These are phyloP conservation scores for Harrya chromipes DNA, from an alignment of 768 basidiomycete species.

Conservation along the genomic window DNA sequence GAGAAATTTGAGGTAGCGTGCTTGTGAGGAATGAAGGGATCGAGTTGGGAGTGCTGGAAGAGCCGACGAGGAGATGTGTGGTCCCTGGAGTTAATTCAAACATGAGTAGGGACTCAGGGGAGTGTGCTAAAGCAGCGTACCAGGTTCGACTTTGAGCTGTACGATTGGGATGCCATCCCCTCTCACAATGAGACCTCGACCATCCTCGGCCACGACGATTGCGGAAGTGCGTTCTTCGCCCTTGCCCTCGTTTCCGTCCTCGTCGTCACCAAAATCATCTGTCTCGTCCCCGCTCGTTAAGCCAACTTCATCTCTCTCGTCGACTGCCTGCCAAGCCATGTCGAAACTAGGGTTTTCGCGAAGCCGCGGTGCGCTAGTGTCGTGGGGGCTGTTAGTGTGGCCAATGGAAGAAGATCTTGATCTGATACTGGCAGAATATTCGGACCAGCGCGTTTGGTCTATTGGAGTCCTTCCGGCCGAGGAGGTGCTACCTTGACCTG, in stretches of 20 bases:
- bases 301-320: conserved; percentile 65
- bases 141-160: conserved; percentile 66
- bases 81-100: conserved; percentile 53
- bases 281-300: conserved; percentile 53
- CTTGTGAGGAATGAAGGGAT: conserved; percentile 72
- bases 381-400: conserved; percentile 40
- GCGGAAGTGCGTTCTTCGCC: conserved; percentile 75
- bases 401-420: conserved; percentile 71
- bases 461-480: conserved; percentile 50
- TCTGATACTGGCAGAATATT: conserved; percentile 59
- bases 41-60: conserved; percentile 70
- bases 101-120: not conserved
- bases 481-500: conserved; percentile 46
- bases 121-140: conserved; percentile 41
- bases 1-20: conserved; percentile 67
- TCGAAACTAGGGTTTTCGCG: conserved; percentile 74
- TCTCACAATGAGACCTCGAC: conserved; percentile 77
- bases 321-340: conserved; percentile 68
- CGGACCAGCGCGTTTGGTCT: conserved; percentile 75
- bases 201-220: conserved; percentile 77
- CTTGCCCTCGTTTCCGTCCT: conserved; percentile 46
- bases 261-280: conserved; percentile 50
- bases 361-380: conserved; percentile 42
- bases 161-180: conserved; percentile 59
- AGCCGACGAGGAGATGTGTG: conserved; percentile 91